Evolutionary conservation across 2,329 filamentous ascomycete species (phyloP), one percentile per base, ranked within the genome.

Genomic region (Phaeophleospora eucalypticola): DNA sequence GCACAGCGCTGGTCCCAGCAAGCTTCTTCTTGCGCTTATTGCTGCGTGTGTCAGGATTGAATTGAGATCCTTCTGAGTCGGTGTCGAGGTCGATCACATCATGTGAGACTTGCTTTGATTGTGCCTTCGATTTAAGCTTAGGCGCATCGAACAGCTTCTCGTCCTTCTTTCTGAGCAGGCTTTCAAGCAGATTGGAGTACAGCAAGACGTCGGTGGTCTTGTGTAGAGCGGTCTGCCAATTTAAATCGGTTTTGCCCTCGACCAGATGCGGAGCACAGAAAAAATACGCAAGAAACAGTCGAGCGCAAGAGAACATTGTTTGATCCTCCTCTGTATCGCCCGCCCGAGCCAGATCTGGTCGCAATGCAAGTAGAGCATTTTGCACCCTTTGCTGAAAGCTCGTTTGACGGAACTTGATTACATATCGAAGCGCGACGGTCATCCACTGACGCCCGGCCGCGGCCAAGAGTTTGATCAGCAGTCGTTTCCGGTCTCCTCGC

Each of bases 401-500:
- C 29, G 24, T 6, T 40, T 9, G 37, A 14, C 45, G 45, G 14
- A 51, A 20, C 18, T 35, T 44, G 27, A 24, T 40, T 7, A 46
- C 17, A 18, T 37, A 46, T 10, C 44, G 12, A 9, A 50, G 43
- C 1, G 63, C 39, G 2, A 42, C 19, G 3, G 52, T 39, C 18
- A 49, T 53, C 19, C 35, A 35, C 9, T 53, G 36, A 6, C 39
- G 32, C 2, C 53, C 56, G 12, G 48, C 59, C 9, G 68, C 61
- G 6, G 55, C 48, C 1, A 77, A 56, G 2, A 69, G 51, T 42
- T 73, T 72, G 40, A 74, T 68, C 17, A 77, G 52, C 1, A 75
- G 57, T 4, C 72, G 66, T 33, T 70, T 67, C 9, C 72, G 63
- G 50, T 79, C 54, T 10, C 17, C 6, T 14, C 39, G 33, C 10